Evolutionary conservation across 2,329 filamentous ascomycete genomes (phyloP), one percentile per base, ranked within the genome.

Genomic region (Monosporascus ibericus): DNA sequence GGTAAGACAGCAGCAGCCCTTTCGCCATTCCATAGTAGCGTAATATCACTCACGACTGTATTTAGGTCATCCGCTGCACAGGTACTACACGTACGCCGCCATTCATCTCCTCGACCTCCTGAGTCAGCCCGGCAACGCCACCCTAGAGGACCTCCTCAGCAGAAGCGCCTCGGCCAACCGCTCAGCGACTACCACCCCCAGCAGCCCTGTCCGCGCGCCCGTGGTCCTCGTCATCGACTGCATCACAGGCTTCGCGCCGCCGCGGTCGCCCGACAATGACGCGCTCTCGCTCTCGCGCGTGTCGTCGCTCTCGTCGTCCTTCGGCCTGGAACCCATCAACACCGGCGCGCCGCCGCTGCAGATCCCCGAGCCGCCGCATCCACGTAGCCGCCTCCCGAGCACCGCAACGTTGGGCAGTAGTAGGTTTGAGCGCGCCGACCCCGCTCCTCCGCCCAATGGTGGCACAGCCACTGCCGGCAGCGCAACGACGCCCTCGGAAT

Each of bases 171-270:
- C 55, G 49, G 63, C 61, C 54, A 63, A 60, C 57, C 65, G 65
- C 58, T 65, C 61, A 59, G 39, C 56, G 47, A 48, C 46, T 42
- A 50, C 51, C 57, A 37, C 51, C 57, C 3, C 52, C 58, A 15
- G 60, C 63, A 5, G 48, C 54, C 44, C 59, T 5, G 66, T 63
- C 39, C 66, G 61, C 30, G 57, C 65, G 1, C 68, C 73, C 37
- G 66, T 70, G 27, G 80, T 85, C 15, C 73, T 86, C 0, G 78
- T 86, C 6, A 78, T 86, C 40, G 82, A 86, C 66, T 86, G 83
- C 64, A 81, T 83, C 61, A 83, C 80, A 7, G 77, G 75, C 51
- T 75, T 81, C 57, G 63, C 68, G 40, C 70, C 68, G n/a, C 68
- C 71, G 54, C 66, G 70, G 17, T 69, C 73, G 17, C 71, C 74